Evolutionary conservation across 192 early-diverging fungal genomes (phyloP), one percentile per base, ranked within the genome.

Genomic region (Irineochytrium annulatum): DNA sequence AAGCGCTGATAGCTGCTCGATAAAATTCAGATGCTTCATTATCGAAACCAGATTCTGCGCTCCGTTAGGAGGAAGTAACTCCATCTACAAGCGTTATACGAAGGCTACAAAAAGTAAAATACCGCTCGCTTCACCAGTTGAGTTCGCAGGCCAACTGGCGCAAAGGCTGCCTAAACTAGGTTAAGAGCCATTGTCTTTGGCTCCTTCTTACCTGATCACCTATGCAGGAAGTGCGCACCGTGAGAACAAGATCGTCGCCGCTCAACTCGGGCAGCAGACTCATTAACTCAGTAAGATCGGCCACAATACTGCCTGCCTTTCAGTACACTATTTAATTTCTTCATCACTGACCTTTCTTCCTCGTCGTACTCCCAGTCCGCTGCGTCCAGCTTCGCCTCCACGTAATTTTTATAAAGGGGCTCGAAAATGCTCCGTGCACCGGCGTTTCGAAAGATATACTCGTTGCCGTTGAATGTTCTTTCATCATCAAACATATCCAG

Each of bases 331-430:
- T 13, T 43, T 17, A 2, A 45, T 1, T 22, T 46, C 27, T 3
- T 13, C 48, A 16, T 16, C 19, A 26, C 54, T 32, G 32, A 67
- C 70, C 45, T 59, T 22, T 66, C 55, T 33, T 67, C 68, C 3
- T 75, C 73, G 27, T 67, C 31, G 60, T 75, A 57, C 37, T 75
- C 73, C 60, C 69, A 75, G 0, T 65, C 60, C 22, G 63, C 60
- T 14, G 26, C 34, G 5, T 65, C 60, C 16, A 67, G 13, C 37
- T 57, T 70, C 30, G 27, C 16, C 2, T 39, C 26, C 6, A 35
- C 53, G 24, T 63, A 61, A 17, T 19, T 29, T 14, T 52, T 33
- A 29, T 28, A 26, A 19, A 73, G 28, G 2, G 22, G 3, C 19
- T 44, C 27, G 2, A 60, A 32, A 55, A 63, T 17, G 4, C 17